Conservation (phyloP, 2,329 filamentous ascomycete genomes). For the Diaporthe vexans region DNA sequence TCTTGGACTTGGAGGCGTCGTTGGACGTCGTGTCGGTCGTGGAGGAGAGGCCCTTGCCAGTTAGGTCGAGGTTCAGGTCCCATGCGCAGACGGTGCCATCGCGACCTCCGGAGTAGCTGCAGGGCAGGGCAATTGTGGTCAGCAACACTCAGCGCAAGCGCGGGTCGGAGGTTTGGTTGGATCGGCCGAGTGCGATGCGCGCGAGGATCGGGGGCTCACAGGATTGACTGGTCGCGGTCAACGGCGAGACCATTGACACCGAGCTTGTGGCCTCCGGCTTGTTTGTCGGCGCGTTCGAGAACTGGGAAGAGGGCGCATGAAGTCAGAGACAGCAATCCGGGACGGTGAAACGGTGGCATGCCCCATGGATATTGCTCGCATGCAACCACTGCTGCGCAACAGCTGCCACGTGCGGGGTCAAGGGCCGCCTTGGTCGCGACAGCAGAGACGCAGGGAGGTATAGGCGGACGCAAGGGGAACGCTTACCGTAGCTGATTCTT, state of each 20-base stretch:
- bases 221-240: slow-evolving; percentile 83
- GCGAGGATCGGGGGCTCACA: slow-evolving; percentile 70
- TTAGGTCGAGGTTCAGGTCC: slow-evolving; percentile 84
- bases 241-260: slow-evolving; percentile 96
- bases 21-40: slow-evolving; percentile 47
- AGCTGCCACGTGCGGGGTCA: slow-evolving; percentile 46
- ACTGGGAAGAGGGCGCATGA: slow-evolving; percentile 55
- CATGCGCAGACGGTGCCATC: slow-evolving; percentile 97
- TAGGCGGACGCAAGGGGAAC: slow-evolving; percentile 32
- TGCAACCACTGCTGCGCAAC: slow-evolving; percentile 25
- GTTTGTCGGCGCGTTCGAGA: slow-evolving; percentile 70
- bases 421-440: slow-evolving; percentile 42
- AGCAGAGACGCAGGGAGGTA: slow-evolving; percentile 36
- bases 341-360: slow-evolving; percentile 32
- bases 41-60: slow-evolving; percentile 44
- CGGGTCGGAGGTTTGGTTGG: not conserved
- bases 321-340: slow-evolving; percentile 41
- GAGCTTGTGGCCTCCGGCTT: slow-evolving; percentile 85
- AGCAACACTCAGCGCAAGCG: slow-evolving; percentile 41
- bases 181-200: slow-evolving; percentile 15
- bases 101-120: slow-evolving; percentile 92
- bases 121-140: slow-evolving; percentile 43
- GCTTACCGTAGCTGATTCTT: slow-evolving; percentile 76
- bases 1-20: slow-evolving; percentile 55
- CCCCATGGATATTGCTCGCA: slow-evolving; percentile 20